Conservation (phyloP, 805 yeast genomes). For the Brettanomyces bruxellensis region DNA sequence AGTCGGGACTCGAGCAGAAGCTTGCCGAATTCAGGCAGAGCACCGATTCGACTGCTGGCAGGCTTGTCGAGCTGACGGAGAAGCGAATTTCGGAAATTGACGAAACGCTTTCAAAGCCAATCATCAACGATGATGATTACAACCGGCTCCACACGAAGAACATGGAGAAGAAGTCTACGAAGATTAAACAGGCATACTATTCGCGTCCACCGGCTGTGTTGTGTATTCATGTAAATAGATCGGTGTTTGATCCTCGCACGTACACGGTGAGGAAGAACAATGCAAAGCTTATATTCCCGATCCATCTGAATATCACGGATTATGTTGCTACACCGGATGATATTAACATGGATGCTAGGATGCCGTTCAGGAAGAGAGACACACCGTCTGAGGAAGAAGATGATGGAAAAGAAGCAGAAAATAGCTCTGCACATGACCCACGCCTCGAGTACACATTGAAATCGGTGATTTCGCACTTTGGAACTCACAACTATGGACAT, state of each 20-base stretch:
- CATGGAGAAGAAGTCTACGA: conserved; percentile 64
- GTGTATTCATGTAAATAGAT: conserved; percentile 83
- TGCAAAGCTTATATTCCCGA: conserved; percentile 72
- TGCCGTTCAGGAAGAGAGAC: conserved; percentile 60
- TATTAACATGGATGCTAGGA: conserved; percentile 72
- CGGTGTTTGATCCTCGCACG: conserved; percentile 83
- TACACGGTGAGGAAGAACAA: conserved; percentile 79
- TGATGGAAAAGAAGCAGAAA: conserved; percentile 3
- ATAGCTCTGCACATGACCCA: conserved; percentile 9
- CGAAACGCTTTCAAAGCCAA: conserved; percentile 50
- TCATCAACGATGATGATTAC: conserved; percentile 73
- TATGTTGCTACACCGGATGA: conserved; percentile 64
- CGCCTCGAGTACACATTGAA: conserved; percentile 59
- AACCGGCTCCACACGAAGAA: conserved; percentile 65
- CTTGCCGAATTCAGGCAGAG: conserved; percentile 15
- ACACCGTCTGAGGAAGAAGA: conserved; percentile 8
- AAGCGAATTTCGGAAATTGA: conserved; percentile 40
- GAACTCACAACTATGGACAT: conserved; percentile 97
- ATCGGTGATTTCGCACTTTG: conserved; percentile 87
- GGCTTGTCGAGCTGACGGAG: conserved; percentile 26
- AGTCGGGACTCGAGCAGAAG: conserved; percentile 37
- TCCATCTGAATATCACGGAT: conserved; percentile 53
- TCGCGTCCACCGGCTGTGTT: conserved; percentile 78
- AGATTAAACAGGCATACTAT: conserved; percentile 75
- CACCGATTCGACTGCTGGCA: conserved; percentile 10